Base-by-base conservation (phyloP, 2,329 filamentous ascomycete species). In the Neofusicoccum sp. region DNA sequence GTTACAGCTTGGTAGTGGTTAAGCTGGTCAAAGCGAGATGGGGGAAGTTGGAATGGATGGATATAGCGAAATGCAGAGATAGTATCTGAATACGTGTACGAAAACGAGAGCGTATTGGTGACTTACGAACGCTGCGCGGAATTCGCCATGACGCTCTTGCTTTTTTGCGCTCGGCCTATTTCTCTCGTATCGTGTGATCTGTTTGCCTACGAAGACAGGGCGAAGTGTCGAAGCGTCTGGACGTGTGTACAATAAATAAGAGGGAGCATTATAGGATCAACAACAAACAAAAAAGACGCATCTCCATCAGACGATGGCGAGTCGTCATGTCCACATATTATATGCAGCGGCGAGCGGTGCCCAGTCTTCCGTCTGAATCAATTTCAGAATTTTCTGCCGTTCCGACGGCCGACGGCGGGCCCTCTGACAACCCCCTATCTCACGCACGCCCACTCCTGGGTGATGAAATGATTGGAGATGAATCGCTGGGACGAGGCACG, bases 11-110 rank as follows among this genome's bases (percentile, higher is more conserved):
- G 8, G 41, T 45, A 26, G 40, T 36, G 20, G 40, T 24, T 38
- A 30, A 38, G 40, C 40, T 47, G 54, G 54, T 58, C 6, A 47
- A 57, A 43, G 48, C 48, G n/a, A 58, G 24, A 31, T 26, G 33
- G 41, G 41, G 40, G 41, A 58, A 38, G 43, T 20, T 6, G 12
- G 12, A 12, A 38, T 14, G 38, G 20, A 28, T 40, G 24, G 43
- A 58, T 38, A 45, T 58, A 58, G 54, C 47, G 54, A 58, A 45
- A 47, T 38, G 54, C 14, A 47, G 40, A 56, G 28, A 56, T 56
- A 56, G 51, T 56, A 56, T 43, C 51, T 6, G 24, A 31, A 24
- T 9, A 11, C n/a, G 33, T 36, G 33, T 33, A 43, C 51, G 51
- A 56, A 43, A 56, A 43, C 28, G 51, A 56, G 33, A 20, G 33